Evolutionary conservation across 306 rosid species (phyloP), one percentile per base, ranked within the genome.

Genomic region (Pachyrhizus erosus): DNA sequence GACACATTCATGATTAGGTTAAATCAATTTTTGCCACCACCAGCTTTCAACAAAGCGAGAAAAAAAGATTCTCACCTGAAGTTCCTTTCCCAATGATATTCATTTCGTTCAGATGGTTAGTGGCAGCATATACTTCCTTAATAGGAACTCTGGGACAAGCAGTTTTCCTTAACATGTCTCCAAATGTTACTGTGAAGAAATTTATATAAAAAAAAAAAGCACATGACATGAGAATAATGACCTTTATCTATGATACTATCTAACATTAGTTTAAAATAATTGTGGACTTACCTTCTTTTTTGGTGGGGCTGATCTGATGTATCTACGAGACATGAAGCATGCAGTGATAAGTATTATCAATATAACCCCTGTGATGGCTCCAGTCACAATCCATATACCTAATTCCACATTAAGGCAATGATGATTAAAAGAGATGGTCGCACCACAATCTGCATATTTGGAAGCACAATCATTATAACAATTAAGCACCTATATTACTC

Each of bases 71-170:
- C 77, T 83, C 40, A 84, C 91, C 88, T 27, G 87, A 66, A 84
- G 76, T 82, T 83, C 91, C 94, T 80, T 91, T 85, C 17, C 92
- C 92, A 62, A 82, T 87, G 73, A 89, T 66, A 61, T 89, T 86
- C 65, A 62, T 40, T 64, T 79, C 87, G 71, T 82, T 84, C 2
- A 87, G 88, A 82, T 91, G 70, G 74, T 87, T 70, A 26, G 91
- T 87, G 62, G 91, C 91, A 51, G 79, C 60, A 71, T 89, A 77
- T 57, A 87, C 88, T 86, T 89, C 90, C 81, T 71, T 75, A 31
- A 89, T 29, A 2, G 89, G 51, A 77, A 88, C 45, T 73, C 48
- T 81, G 27, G 81, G 90, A 78, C 88, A 87, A 26, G 80, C 62
- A 7, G 75, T 34, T 23, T 85, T 80, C 87, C 89, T 79, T 4